Evolutionary conservation across 1,284 basidiomycete genomes (phyloP).

Genomic region (Trametes polyzona): DNA sequence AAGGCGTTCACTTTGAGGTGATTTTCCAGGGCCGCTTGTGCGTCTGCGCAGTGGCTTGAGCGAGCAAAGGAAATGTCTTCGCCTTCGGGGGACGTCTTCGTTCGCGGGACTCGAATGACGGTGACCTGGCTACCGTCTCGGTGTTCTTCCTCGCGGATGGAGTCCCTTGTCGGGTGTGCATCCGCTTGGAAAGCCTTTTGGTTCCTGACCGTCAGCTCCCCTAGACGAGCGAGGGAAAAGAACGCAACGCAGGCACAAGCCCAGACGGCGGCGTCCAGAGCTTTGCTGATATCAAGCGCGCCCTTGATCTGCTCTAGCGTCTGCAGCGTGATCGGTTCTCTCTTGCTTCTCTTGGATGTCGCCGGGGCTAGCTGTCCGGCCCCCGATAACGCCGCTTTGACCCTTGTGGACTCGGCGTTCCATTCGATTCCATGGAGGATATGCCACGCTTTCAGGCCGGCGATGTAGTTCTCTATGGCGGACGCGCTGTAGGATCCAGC

Average conservation of each 20-base stretch:
- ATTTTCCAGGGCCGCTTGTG: neutral
- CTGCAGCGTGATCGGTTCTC: slow-evolving; percentile 18
- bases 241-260: slow-evolving; percentile 40
- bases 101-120: neutral
- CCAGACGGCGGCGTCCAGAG: slow-evolving; percentile 37
- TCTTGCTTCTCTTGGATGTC: neutral
- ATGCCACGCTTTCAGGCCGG: slow-evolving; percentile 32
- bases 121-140: neutral
- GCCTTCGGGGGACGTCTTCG: neutral
- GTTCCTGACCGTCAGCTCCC: slow-evolving; percentile 40
- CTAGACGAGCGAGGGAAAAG: slow-evolving; percentile 33
- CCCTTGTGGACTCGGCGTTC: slow-evolving; percentile 12
- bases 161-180: neutral
- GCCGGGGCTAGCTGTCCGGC: slow-evolving; percentile 12
- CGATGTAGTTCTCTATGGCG: slow-evolving; percentile 28
- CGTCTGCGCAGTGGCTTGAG: neutral
- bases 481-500: slow-evolving; percentile 22
- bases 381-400: slow-evolving; percentile 10
- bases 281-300: slow-evolving; percentile 8
- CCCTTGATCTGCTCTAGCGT: slow-evolving; percentile 8
- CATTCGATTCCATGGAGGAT: slow-evolving; percentile 27
- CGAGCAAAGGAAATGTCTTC: slow-evolving; percentile 37
- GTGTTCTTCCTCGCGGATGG: neutral
- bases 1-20: neutral
- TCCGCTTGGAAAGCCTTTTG: slow-evolving; percentile 31